A percentile compares a stretch with the other conserved stretches of the same genome.
Conservation (phyloP, 805 yeast genomes). For the Barnettozyma pratensis region DNA sequence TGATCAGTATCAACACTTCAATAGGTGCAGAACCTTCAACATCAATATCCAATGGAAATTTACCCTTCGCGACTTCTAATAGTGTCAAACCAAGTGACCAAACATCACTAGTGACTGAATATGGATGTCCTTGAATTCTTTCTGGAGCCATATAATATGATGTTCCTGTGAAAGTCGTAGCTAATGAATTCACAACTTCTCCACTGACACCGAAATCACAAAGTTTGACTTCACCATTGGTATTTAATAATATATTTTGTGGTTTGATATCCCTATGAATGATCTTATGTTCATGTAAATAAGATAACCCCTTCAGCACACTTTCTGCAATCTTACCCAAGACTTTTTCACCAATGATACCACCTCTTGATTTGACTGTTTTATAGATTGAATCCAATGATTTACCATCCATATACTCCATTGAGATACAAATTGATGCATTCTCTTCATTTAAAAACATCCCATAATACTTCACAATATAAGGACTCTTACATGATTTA, state of each 20-base stretch:
- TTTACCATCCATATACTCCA: slow-evolving; percentile 96
- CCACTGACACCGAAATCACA: slow-evolving; percentile 99
- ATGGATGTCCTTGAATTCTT: slow-evolving; percentile 91
- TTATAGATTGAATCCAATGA: slow-evolving; percentile 90
- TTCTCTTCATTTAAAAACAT: slow-evolving; percentile 74
- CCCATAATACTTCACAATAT: slow-evolving; percentile 89
- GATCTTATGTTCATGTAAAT: slow-evolving; percentile 80
- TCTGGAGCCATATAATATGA: slow-evolving; percentile 99
- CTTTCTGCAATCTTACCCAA: slow-evolving; percentile 86
- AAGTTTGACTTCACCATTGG: slow-evolving; percentile 76
- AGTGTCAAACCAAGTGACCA: slow-evolving; percentile 95
- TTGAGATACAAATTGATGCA: slow-evolving; percentile 84
- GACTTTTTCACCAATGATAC: slow-evolving; percentile 88
- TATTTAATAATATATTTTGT: slow-evolving; percentile 78
- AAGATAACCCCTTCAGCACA: slow-evolving; percentile 78
- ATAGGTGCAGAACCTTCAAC: slow-evolving; percentile 63
- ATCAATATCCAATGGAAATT: slow-evolving; percentile 61
- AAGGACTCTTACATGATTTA: slow-evolving; percentile 72
- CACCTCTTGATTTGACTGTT: slow-evolving; percentile 65
- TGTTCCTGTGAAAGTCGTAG: slow-evolving; percentile 96
- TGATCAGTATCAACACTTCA: slow-evolving; percentile 74
- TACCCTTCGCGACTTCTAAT: slow-evolving; percentile 89
- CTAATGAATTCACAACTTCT: slow-evolving; percentile 90
- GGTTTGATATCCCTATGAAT: slow-evolving; percentile 97
- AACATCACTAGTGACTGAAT: slow-evolving; percentile 90